Percentiles rank a stretch among this genome's conserved stretches.
Conservation (phyloP, 1,284 basidiomycete genomes). For the Ustilago vetiveriae region DNA sequence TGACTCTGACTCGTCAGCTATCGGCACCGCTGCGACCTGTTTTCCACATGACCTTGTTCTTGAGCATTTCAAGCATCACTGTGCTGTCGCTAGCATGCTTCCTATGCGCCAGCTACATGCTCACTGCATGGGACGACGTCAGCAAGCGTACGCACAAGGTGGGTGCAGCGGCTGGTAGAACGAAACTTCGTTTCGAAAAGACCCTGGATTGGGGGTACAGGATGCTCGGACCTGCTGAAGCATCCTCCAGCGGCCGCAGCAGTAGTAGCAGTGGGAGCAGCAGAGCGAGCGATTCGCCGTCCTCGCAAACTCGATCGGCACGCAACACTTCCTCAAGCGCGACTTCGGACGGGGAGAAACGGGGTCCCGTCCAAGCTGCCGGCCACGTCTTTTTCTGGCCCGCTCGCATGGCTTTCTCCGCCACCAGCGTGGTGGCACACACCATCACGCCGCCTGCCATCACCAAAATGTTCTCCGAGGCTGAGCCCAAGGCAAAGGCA, state of each 20-base stretch:
- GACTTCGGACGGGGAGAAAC: background rate
- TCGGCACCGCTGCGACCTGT: conserved; percentile 53
- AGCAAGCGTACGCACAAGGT: conserved; percentile 37
- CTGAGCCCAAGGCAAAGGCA: background rate
- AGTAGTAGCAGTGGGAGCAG: background rate
- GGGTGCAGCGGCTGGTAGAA: conserved; percentile 28
- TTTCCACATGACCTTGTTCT: conserved; percentile 52
- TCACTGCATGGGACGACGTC: conserved; percentile 59
- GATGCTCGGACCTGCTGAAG: conserved; percentile 31
- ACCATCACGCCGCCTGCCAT: conserved; percentile 20
- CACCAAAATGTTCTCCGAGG: conserved; percentile 12
- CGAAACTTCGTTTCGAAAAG: conserved; percentile 32
- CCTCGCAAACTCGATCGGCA: background rate
- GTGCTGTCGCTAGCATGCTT: conserved; percentile 50
- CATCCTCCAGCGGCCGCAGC: no score
- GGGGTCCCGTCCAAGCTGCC: conserved; percentile 7
- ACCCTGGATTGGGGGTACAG: conserved; percentile 43
- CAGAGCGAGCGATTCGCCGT: conserved; percentile 1
- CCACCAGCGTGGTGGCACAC: conserved; percentile 13
- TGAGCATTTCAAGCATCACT: conserved; percentile 57
- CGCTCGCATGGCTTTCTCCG: conserved; percentile 29
- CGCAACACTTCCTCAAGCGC: background rate
- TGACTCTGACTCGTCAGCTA: conserved; percentile 55
- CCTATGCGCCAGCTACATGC: conserved; percentile 52
- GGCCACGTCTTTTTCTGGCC: conserved; percentile 26